Evolutionary conservation across 75 land plant species (phyloP).

Genomic region (Cupressus sempervirens): DNA sequence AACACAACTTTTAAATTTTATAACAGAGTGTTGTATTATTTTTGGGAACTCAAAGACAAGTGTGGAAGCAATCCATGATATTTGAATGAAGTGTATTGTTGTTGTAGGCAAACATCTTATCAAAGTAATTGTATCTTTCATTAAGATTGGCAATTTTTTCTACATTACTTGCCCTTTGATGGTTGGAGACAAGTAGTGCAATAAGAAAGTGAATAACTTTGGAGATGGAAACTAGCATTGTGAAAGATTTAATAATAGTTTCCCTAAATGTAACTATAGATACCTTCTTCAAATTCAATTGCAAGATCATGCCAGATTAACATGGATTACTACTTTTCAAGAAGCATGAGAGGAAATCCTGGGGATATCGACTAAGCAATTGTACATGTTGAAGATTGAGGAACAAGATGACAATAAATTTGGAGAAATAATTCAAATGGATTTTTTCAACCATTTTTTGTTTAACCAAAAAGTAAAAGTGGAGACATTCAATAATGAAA

Average conservation of each 20-base stretch:
- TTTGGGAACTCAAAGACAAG: no score
- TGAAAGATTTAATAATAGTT: constrained; percentile 78
- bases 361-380: constrained; percentile 74
- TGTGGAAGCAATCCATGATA: no score
- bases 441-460: constrained; percentile 58
- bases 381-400: constrained; percentile 66
- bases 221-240: constrained; percentile 76
- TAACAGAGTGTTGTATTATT: no score
- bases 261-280: constrained; percentile 91
- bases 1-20: no score
- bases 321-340: constrained; percentile 99
- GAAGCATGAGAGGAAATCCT: constrained; percentile 87
- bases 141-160: constrained; percentile 87
- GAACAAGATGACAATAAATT: constrained; percentile 58
- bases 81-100: no score
- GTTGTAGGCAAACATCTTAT: no score
- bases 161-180: constrained; percentile 94
- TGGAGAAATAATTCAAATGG: constrained; percentile 44
- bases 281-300: constrained; percentile 84
- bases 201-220: constrained; percentile 75
- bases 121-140: constrained; percentile 71
- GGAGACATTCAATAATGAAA: constrained; percentile 88
- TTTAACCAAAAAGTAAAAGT: constrained; percentile 88
- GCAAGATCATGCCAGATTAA: constrained; percentile 87
- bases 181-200: constrained; percentile 84